phyloP scores from a whole-genome alignment of 2,329 filamentous ascomycete genomes.

The Ceratocystis huliohia region DNA sequence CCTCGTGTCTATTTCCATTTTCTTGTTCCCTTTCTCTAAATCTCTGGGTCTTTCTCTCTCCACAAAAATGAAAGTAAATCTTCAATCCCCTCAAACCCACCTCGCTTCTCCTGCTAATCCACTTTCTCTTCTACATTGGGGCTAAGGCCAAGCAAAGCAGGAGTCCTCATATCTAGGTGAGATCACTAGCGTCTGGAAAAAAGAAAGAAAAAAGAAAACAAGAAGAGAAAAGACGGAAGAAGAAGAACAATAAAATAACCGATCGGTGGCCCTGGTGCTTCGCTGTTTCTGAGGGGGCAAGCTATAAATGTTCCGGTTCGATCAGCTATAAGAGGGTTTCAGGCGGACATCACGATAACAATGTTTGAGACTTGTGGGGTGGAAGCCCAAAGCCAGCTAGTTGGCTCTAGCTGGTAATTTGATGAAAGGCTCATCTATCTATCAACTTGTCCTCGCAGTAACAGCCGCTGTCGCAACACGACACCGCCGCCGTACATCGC shows the following conservation, averaged over 20 bases:
- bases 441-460: too few relatives aligned
- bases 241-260: too few relatives aligned
- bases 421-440: too few relatives aligned
- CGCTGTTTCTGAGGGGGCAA: background rate
- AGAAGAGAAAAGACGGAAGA: too few relatives aligned
- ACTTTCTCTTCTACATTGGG: too few relatives aligned
- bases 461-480: too few relatives aligned
- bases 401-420: too few relatives aligned
- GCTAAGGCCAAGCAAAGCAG: too few relatives aligned
- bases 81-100: background rate
- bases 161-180: background rate
- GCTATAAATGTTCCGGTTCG: slow-evolving; percentile 6
- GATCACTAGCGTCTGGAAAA: background rate
- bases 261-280: background rate
- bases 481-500: too few relatives aligned
- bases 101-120: background rate
- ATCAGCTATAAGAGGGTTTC: slow-evolving; percentile 18
- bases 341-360: slow-evolving; percentile 12
- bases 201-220: too few relatives aligned
- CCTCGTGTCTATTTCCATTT: slow-evolving; percentile 1
- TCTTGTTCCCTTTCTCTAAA: background rate
- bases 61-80: too few relatives aligned
- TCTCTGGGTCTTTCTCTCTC: background rate
- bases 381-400: background rate
- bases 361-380: background rate